Evolutionary conservation across 164 flowering plant genomes (phyloP), one percentile per base, ranked within the genome.

Genomic region (Liriodendron chinense): DNA sequence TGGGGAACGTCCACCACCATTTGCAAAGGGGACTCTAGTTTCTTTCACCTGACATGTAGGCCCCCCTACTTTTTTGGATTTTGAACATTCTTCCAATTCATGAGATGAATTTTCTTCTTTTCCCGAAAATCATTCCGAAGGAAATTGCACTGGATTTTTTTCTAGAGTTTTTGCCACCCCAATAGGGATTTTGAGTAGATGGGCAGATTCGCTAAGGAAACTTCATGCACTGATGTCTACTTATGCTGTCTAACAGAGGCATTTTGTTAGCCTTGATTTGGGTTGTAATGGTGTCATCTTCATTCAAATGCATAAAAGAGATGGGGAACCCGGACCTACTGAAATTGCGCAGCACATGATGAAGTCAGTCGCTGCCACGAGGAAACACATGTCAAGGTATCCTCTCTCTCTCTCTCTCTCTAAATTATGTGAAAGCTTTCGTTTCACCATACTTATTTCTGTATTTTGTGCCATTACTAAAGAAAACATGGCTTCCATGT

Each of bases 201-300:
- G 43, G 43, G 43, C 43, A 34, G 43, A 34, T 34, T 34, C 5
- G 7, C 43, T 34, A 34, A 34, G 25, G 72, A 50, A 72, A 7
- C 7, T 34, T 25, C 34, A n/a, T 75, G 72, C n/a, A 34, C 78
- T 82, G 66, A 78, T 69, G 70, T 61, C 68, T 80, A 72, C 1
- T 74, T 74, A 7, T 77, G 61, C n/a, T 82, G 68, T 82, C 47
- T 34, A 82, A 78, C 87, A 91, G 98, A 90, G 97, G 84, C 97
- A 87, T 76, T 96, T 96, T 81, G 72, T 77, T 57, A 83, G 83
- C 82, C 93, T 94, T 73, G 99, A 96, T 77, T 75, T 97, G 0
- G 99, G 98, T 65, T 96, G 99, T 75, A 92, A 94, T 84, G 98
- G 98, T 74, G 87, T 93, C 71, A 82, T 85, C 73, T 87, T 96